Evolutionary conservation across 2,329 filamentous ascomycete genomes (phyloP).

Genomic region (Fusarium sp.): DNA sequence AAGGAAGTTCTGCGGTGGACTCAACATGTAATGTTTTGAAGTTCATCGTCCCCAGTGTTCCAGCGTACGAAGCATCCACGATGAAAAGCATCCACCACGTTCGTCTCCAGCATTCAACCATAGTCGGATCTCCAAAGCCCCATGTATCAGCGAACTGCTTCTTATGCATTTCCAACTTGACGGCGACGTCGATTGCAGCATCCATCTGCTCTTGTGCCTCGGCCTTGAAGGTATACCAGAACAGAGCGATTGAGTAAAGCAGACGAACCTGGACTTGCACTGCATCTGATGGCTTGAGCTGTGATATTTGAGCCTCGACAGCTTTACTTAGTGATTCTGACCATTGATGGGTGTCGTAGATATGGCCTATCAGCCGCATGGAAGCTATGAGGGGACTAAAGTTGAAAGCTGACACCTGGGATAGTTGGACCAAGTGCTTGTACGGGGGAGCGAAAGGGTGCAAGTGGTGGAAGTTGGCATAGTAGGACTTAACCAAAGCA

Average conservation of each 20-base stretch:
- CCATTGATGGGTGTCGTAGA: conserved; percentile 43
- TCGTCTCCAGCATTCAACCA: conserved; percentile 70
- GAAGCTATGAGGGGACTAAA: conserved; percentile 39
- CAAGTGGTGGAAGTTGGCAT: conserved; percentile 47
- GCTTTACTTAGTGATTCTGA: conserved; percentile 3
- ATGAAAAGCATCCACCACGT: conserved; percentile 79
- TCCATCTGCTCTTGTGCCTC: conserved; percentile 47
- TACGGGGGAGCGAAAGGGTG: conserved; percentile 45
- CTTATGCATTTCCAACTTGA: conserved; percentile 68
- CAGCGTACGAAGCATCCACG: conserved; percentile 61
- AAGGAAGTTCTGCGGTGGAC: conserved; percentile 68
- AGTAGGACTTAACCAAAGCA: conserved; percentile 47
- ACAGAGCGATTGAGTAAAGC: conserved; percentile 49
- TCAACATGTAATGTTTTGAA: conserved; percentile 51
- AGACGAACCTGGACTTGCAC: conserved; percentile 50
- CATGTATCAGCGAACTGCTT: conserved; percentile 61
- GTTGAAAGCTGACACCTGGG: background rate
- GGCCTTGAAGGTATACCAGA: conserved; percentile 45
- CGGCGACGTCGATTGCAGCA: conserved; percentile 64
- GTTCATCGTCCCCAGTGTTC: conserved; percentile 40
- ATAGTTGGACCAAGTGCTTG: conserved; percentile 17
- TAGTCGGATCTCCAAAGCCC: conserved; percentile 55
- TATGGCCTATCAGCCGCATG: conserved; percentile 48
- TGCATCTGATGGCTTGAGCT: conserved; percentile 20
- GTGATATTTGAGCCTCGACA: conserved; percentile 6